phyloP scores from a whole-genome alignment of 805 yeast species.

The Wickerhamomyces subpelliculosus region DNA sequence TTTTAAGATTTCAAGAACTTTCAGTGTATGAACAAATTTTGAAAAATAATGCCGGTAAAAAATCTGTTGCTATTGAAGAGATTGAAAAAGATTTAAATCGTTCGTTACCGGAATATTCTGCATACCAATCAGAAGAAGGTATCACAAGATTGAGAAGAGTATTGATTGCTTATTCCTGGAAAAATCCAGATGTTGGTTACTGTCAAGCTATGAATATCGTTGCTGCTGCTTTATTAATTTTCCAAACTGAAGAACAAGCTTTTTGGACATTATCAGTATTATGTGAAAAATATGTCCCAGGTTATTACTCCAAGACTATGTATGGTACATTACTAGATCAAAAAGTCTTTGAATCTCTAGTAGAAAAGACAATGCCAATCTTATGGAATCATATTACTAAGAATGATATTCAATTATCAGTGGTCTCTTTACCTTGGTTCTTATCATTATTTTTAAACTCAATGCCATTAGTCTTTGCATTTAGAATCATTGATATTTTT shows the following conservation, averaged over 20 bases:
- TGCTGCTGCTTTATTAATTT: constrained; percentile 68
- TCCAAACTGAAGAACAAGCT: constrained; percentile 95
- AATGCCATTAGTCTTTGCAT: constrained; percentile 92
- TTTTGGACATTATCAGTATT: constrained; percentile 83
- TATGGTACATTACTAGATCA: constrained; percentile 94
- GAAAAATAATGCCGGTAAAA: constrained; percentile 52
- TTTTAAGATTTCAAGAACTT: constrained; percentile 54
- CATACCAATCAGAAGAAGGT: constrained; percentile 84
- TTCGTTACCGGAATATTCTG: constrained; percentile 92
- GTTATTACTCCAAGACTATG: constrained; percentile 95
- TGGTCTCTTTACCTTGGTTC: constrained; percentile 95
- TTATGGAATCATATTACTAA: constrained; percentile 75
- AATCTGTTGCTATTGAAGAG: constrained; percentile 86
- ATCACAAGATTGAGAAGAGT: constrained; percentile 80
- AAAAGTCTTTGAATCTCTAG: constrained; percentile 84
- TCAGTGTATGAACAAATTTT: constrained; percentile 55
- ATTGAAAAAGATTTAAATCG: constrained; percentile 94
- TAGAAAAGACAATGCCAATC: constrained; percentile 83
- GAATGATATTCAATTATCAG: constrained; percentile 84
- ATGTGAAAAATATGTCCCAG: constrained; percentile 85
- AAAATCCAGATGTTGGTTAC: constrained; percentile 93
- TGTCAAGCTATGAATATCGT: constrained; percentile 99
- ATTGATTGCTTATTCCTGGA: constrained; percentile 92
- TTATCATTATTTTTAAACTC: constrained; percentile 82
- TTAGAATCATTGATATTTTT: constrained; percentile 84